Base-by-base conservation (phyloP, 441 rosid genomes). In the Macaranga tanarius region DNA sequence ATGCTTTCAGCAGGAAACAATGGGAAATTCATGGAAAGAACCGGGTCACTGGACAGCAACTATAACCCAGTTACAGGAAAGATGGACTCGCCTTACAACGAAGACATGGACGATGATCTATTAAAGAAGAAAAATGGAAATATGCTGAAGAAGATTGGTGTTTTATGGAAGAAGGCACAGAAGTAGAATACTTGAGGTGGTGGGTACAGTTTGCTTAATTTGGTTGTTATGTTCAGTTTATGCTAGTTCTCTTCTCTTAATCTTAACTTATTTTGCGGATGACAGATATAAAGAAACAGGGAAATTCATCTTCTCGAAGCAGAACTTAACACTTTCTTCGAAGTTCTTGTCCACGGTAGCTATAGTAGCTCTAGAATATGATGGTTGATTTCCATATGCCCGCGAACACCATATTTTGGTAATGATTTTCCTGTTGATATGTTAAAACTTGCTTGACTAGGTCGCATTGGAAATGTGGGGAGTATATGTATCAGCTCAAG, bases 141-240 rank as follows among this genome's bases (percentile, higher is more conserved):
- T 81, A 85, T 93, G 97, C 76, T 96, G 74, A 90, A 87, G 88
- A 96, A 87, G 82, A 83, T 96, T 9, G 97, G 97, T 34, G 97
- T 88, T 22, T 74, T 96, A 65, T 87, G 97, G 86, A 93, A 89
- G 90, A 96, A 86, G 77, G 86, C 86, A 38, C 95, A 89, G 72
- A 84, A 86, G 74, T 86, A 61, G n/a, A 42, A 52, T 5, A 25
- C 45, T 5, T 22, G 48, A 31, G 48, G 67, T 59, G 7, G 17
- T 59, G 7, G 17, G 60, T 31, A 10, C 23, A 19, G 45, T 38
- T 50, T 9, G 15, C 5, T 73, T 7, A 23, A 11, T 7, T 45
- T 1, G 2, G 13, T 4, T 13, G 11, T 65, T 5, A 12, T 48
- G 9, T 20, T 44, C 12, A 40, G 22, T 42, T 52, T 4, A 38